A percentile compares a stretch with the other conserved stretches of the same genome.
phyloP scores from a whole-genome alignment of 805 yeast genomes.

The Wickerhamiella sorbophila region DNA sequence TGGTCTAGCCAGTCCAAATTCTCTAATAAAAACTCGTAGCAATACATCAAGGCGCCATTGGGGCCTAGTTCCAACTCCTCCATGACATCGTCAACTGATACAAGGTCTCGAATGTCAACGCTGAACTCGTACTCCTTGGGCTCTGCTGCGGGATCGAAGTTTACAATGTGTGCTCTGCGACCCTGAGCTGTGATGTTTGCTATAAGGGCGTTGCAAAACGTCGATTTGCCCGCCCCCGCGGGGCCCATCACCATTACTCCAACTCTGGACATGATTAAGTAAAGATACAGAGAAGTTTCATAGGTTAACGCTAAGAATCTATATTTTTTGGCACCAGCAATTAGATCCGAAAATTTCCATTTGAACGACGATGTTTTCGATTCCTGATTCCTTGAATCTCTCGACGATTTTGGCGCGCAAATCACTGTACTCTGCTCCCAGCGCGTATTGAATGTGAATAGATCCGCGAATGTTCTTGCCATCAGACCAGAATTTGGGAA shows the following conservation, averaged over 20 bases:
- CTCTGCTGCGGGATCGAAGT: conserved; percentile 94
- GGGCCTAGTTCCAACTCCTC: conserved; percentile 91
- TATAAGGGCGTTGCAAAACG: conserved; percentile 81
- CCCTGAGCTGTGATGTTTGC: conserved; percentile 82
- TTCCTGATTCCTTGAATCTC: conserved; percentile 35
- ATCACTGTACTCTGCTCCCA: conserved; percentile 49
- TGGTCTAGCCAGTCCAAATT: conserved; percentile 96
- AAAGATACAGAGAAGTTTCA: not conserved
- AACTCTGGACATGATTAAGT: conserved; percentile 63
- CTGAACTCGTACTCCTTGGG: conserved; percentile 84
- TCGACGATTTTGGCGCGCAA: conserved; percentile 47
- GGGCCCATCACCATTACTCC: conserved; percentile 93
- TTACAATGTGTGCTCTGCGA: conserved; percentile 86
- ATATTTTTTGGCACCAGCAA: conserved; percentile 45
- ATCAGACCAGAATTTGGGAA: conserved; percentile 85
- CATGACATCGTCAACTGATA: conserved; percentile 86
- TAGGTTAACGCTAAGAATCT: not conserved
- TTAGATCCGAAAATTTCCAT: conserved; percentile 48
- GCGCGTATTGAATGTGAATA: conserved; percentile 59
- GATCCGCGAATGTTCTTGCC: conserved; percentile 48
- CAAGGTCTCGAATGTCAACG: conserved; percentile 80
- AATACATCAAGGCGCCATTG: conserved; percentile 84
- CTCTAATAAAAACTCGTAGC: conserved; percentile 76
- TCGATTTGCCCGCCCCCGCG: conserved; percentile 93
- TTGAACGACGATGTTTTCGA: conserved; percentile 47